phyloP scores from a whole-genome alignment of 2,329 filamentous ascomycete genomes.

The Cercospora berteroae region DNA sequence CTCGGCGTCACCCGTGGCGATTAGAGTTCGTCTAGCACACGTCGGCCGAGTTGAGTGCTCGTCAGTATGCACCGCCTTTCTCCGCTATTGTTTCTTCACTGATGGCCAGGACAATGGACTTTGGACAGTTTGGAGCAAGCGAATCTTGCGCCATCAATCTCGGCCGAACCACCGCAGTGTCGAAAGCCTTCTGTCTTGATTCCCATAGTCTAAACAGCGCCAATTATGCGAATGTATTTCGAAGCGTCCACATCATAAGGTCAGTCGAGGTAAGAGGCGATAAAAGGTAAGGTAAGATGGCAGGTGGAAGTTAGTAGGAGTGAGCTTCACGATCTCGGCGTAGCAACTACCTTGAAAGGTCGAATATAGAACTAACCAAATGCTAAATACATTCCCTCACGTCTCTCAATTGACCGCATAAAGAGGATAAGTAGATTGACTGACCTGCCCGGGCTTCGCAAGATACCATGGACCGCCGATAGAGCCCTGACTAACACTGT shows the following conservation, averaged over 20 bases:
- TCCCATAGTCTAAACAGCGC: neutral
- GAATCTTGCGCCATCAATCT: neutral
- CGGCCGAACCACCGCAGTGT: neutral
- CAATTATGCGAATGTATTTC: neutral
- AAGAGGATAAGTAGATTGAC: neutral
- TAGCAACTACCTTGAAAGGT: neutral
- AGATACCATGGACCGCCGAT: neutral
- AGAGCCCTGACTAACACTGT: neutral
- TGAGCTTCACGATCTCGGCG: neutral
- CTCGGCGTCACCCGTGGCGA: neutral
- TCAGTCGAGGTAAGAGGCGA: neutral
- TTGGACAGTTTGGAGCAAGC: neutral
- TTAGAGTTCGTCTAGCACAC: neutral
- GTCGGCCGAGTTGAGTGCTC: neutral
- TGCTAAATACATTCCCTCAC: neutral
- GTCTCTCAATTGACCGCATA: neutral
- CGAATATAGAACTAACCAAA: neutral
- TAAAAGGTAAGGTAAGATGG: neutral
- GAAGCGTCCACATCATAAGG: neutral
- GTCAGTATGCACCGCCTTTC: neutral
- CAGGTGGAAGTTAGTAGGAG: neutral
- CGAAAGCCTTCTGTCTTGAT: neutral
- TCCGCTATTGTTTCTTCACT: neutral
- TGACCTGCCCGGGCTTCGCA: neutral
- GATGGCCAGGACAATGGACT: neutral